A percentile compares a stretch with the other conserved stretches of the same genome.
Conservation (phyloP, 495 filamentous ascomycete species). For the Talaromyces thailandensis region DNA sequence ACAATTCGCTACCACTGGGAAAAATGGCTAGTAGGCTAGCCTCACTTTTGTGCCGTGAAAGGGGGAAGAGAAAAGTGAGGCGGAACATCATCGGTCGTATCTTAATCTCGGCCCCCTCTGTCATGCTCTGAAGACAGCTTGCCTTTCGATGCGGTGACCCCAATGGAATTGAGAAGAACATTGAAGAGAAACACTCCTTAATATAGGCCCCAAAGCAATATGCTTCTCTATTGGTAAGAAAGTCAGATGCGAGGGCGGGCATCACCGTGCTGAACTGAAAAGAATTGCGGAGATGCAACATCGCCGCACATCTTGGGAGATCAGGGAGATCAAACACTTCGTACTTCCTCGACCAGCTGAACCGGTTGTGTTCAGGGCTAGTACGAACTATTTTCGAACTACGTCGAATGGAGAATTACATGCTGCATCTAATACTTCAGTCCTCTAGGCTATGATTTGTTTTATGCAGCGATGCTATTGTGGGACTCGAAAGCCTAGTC, state of each 20-base stretch:
- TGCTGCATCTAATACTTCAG: neutral
- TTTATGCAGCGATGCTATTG: neutral
- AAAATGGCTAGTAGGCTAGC: constrained; percentile 14
- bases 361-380: neutral
- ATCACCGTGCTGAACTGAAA: neutral
- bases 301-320: neutral
- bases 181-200: neutral
- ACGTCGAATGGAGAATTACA: neutral
- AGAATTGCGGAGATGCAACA: neutral
- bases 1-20: neutral
- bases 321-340: neutral
- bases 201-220: neutral
- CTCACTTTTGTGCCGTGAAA: constrained; percentile 23
- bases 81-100: constrained; percentile 13
- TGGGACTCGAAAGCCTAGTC: neutral
- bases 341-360: neutral
- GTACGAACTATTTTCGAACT: neutral
- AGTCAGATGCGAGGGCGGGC: neutral
- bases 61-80: constrained; percentile 32
- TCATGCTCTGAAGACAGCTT: neutral
- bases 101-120: constrained; percentile 2
- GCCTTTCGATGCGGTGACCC: neutral
- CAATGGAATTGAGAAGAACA: neutral
- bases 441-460: neutral
- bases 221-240: neutral